These are phyloP conservation scores for Capsicum baccatum DNA, from an alignment of 257 asterid species.

Conservation along the genomic window DNA sequence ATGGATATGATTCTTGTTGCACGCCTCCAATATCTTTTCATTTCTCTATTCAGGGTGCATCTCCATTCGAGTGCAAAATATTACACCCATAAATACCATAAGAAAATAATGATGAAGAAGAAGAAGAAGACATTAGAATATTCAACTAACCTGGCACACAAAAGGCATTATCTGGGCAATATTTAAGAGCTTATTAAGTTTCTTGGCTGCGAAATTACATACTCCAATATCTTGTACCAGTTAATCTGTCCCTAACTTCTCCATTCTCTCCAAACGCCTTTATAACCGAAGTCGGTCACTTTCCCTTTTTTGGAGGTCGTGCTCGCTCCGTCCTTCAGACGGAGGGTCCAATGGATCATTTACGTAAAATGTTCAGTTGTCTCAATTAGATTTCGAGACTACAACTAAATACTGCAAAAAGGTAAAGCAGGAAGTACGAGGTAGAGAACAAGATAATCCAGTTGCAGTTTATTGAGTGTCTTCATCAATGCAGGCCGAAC, in stretches of 20 bases:
- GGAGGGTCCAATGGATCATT: slow-evolving; percentile 76
- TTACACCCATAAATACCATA: neutral
- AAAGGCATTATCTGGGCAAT: slow-evolving; percentile 65
- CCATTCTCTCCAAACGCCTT: slow-evolving; percentile 86
- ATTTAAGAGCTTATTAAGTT: slow-evolving; percentile 55
- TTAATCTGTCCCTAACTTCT: slow-evolving; percentile 60
- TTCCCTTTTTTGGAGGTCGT: slow-evolving; percentile 64
- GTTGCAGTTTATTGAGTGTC: slow-evolving; percentile 64
- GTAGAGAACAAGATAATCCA: slow-evolving; percentile 79
- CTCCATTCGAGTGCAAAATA: slow-evolving; percentile 56
- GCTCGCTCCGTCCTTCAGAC: slow-evolving; percentile 63
- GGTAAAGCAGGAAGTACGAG: slow-evolving; percentile 43
- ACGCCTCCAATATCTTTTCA: slow-evolving; percentile 73
- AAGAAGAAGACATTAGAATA: neutral
- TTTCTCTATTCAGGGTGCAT: slow-evolving; percentile 94
- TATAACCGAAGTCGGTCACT: slow-evolving; percentile 63
- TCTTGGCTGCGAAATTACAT: slow-evolving; percentile 59
- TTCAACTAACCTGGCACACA: slow-evolving; percentile 63
- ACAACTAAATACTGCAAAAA: neutral
- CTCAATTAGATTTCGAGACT: neutral
- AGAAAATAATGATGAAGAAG: neutral
- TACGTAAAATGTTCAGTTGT: neutral
- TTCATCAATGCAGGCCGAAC: slow-evolving; percentile 64
- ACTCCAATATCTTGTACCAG: too few relatives aligned
- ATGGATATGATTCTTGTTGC: slow-evolving; percentile 58